phyloP scores from a whole-genome alignment of 2,329 filamentous ascomycete genomes.

The Venturia effusa region DNA sequence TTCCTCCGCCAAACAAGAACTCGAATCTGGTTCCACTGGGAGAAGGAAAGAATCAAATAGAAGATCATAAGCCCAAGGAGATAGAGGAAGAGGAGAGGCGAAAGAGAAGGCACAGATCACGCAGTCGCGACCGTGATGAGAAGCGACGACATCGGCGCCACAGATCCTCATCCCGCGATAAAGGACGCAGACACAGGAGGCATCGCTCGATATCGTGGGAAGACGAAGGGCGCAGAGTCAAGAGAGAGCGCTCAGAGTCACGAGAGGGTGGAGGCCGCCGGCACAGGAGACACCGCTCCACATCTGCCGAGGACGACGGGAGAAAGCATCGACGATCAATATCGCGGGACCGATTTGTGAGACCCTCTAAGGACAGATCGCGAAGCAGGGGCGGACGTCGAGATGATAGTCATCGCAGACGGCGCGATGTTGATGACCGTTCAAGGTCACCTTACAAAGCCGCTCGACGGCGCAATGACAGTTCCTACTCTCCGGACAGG shows the following conservation, averaged over 20 bases:
- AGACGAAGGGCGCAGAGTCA: background rate
- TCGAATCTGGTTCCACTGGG: conserved; percentile 53
- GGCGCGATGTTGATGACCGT: background rate
- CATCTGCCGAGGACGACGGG: background rate
- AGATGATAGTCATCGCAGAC: background rate
- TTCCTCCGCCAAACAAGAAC: conserved; percentile 63
- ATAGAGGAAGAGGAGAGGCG: background rate
- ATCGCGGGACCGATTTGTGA: background rate
- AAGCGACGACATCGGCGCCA: conserved; percentile 3
- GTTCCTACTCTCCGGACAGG: background rate
- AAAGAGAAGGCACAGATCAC: conserved; percentile 1
- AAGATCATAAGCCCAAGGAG: background rate
- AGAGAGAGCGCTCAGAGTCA: background rate
- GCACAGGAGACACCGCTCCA: background rate
- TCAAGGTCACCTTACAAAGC: conserved; percentile 3
- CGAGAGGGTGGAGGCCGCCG: background rate
- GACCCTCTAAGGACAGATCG: background rate
- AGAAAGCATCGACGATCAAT: background rate
- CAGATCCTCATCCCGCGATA: background rate
- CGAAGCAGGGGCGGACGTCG: background rate
- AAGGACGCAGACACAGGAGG: background rate
- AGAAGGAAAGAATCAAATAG: background rate
- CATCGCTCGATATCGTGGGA: conserved; percentile 1
- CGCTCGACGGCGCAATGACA: background rate
- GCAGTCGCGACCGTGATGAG: conserved; percentile 4